These are phyloP conservation scores for Tolypocladium ophioglossoides DNA, from an alignment of 2,329 filamentous ascomycete species.

Conservation along the genomic window DNA sequence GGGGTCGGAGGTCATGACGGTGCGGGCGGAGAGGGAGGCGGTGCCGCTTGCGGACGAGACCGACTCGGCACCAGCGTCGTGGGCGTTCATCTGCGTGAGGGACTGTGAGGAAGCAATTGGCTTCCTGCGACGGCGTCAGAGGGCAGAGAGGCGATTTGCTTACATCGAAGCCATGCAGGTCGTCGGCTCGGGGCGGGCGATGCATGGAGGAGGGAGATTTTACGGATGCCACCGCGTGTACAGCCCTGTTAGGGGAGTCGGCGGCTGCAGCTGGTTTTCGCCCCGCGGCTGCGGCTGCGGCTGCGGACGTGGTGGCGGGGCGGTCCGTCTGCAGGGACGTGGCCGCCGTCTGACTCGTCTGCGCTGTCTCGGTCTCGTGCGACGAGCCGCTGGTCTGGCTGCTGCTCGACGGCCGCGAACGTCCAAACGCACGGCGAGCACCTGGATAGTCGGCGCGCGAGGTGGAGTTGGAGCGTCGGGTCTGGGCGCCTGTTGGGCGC, in stretches of 20 bases:
- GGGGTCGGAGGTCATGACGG: slow-evolving; percentile 39
- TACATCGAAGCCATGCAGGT: slow-evolving; percentile 6
- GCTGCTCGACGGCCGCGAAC: slow-evolving; percentile 20
- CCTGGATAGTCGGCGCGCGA: slow-evolving; percentile 1
- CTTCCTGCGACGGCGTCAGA: background rate
- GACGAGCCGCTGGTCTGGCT: slow-evolving; percentile 14
- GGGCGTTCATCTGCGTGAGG: slow-evolving; percentile 22
- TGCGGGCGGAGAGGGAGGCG: slow-evolving; percentile 30
- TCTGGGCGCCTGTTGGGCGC: slow-evolving; percentile 1
- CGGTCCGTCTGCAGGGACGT: slow-evolving; percentile 13
- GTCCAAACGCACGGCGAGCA: slow-evolving; percentile 7
- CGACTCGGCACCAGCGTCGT: slow-evolving; percentile 31
- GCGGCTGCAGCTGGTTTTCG: background rate
- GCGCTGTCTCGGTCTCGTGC: slow-evolving; percentile 6
- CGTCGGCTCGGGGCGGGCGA: slow-evolving; percentile 2
- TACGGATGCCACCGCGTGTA: background rate
- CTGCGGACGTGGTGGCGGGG: slow-evolving; percentile 13
- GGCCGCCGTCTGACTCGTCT: background rate
- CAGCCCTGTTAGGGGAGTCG: background rate
- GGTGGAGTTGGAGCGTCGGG: slow-evolving; percentile 5
- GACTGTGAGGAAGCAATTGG: slow-evolving; percentile 4
- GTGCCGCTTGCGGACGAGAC: slow-evolving; percentile 34
- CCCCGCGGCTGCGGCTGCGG: slow-evolving; percentile 7
- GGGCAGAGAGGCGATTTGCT: slow-evolving; percentile 1
- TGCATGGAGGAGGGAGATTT: slow-evolving; percentile 1